A percentile compares a stretch with the other conserved stretches of the same genome.
Conservation (phyloP, 768 basidiomycete genomes). For the Sarcodon aspratus region DNA sequence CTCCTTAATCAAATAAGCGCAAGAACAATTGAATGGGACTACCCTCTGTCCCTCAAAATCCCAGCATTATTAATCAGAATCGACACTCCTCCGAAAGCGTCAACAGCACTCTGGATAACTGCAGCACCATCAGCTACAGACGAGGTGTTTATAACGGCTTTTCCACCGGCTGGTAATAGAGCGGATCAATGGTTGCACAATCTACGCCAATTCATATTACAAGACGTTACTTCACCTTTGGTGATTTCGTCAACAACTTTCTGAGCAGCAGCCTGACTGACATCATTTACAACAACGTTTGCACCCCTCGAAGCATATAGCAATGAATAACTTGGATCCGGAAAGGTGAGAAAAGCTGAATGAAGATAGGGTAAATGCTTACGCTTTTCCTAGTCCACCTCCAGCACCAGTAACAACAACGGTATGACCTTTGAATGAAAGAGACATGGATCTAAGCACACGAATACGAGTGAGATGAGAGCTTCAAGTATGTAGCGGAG, state of each 20-base stretch:
- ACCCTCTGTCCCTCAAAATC: constrained; percentile 77
- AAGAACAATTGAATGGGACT: constrained; percentile 8
- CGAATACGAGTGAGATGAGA: too few species aligned
- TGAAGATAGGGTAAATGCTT: constrained; percentile 18
- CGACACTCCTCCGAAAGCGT: constrained; percentile 75
- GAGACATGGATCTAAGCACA: constrained; percentile 1
- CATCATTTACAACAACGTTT: constrained; percentile 92
- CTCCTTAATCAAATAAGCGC: background rate
- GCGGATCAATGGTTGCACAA: background rate
- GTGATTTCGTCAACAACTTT: constrained; percentile 86
- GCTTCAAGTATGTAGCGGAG: too few species aligned
- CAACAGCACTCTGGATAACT: constrained; percentile 78
- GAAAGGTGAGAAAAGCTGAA: background rate
- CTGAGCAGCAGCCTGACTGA: constrained; percentile 79
- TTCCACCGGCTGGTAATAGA: constrained; percentile 60
- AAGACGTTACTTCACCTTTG: constrained; percentile 39
- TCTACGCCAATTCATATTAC: background rate
- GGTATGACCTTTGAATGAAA: constrained; percentile 82
- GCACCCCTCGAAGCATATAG: constrained; percentile 91
- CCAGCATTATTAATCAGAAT: constrained; percentile 96
- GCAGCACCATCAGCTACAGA: constrained; percentile 80
- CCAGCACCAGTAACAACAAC: constrained; percentile 94
- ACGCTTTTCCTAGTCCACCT: constrained; percentile 90
- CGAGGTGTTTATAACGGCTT: constrained; percentile 78
- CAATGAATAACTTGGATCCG: constrained; percentile 60